Evolutionary conservation across 2,329 filamentous ascomycete genomes (phyloP).

Genomic region (Annulohypoxylon truncatum): DNA sequence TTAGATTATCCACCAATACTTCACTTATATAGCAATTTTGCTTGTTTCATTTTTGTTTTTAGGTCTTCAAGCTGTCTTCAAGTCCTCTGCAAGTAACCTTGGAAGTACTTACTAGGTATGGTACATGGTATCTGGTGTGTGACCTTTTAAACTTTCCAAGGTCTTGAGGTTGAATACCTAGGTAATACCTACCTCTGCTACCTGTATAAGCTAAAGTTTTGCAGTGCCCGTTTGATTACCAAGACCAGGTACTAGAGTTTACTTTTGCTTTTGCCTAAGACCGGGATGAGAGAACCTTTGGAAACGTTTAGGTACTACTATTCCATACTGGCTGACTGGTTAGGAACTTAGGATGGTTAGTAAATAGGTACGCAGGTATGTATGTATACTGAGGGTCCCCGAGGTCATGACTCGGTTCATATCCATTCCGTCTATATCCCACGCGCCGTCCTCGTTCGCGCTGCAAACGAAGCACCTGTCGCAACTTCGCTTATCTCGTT

Average conservation of each 20-base stretch:
- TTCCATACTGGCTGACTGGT: no score
- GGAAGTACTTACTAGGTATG: not conserved
- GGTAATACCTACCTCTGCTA: no score
- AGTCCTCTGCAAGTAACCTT: not conserved
- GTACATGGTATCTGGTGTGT: not conserved
- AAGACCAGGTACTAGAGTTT: conserved; percentile 8
- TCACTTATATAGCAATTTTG: not conserved
- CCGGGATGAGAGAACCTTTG: not conserved
- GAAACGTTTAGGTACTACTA: not conserved
- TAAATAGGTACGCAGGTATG: no score
- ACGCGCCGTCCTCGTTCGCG: conserved; percentile 6
- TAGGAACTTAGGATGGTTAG: no score
- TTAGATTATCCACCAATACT: not conserved
- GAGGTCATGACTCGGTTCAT: conserved; percentile 16
- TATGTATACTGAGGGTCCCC: not conserved
- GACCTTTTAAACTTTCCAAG: not conserved
- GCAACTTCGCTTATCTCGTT: conserved; percentile 4
- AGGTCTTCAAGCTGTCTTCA: not conserved
- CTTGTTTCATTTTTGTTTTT: conserved; percentile 12
- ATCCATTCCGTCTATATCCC: conserved; percentile 13
- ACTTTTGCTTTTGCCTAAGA: conserved; percentile 27
- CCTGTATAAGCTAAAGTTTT: conserved; percentile 13
- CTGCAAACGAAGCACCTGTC: conserved; percentile 1
- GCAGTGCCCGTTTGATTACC: conserved; percentile 17
- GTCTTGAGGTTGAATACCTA: not conserved